Conservation (phyloP, 331 rosid species). For the Ulmus americana region DNA sequence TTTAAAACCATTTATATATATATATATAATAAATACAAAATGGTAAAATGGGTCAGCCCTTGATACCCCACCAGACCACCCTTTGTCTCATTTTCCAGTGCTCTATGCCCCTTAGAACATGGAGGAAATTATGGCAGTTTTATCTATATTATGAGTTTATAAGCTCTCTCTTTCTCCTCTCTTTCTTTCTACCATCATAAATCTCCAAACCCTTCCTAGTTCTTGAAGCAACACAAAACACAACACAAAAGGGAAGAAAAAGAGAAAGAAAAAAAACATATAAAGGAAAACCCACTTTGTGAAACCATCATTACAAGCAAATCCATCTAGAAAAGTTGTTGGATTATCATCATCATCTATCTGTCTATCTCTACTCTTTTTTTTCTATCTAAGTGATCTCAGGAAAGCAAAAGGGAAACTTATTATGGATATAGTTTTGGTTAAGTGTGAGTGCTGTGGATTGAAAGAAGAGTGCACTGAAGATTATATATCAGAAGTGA, state of each 20-base stretch:
- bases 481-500: slow-evolving; percentile 61
- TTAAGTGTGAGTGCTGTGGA: slow-evolving; percentile 92
- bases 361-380: background rate
- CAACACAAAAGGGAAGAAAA: slow-evolving; percentile 27
- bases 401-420: slow-evolving; percentile 8
- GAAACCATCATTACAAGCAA: slow-evolving; percentile 34
- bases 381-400: slow-evolving; percentile 2
- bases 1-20: too few species aligned
- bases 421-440: slow-evolving; percentile 74
- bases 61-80: slow-evolving; percentile 50
- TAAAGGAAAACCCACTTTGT: slow-evolving; percentile 30
- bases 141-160: slow-evolving; percentile 14
- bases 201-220: slow-evolving; percentile 32
- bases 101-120: slow-evolving; percentile 80
- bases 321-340: slow-evolving; percentile 33
- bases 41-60: slow-evolving; percentile 39
- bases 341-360: slow-evolving; percentile 3
- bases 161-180: slow-evolving; percentile 18
- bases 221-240: slow-evolving; percentile 41
- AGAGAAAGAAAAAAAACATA: slow-evolving; percentile 11
- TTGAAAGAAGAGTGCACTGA: slow-evolving; percentile 92
- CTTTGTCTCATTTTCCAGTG: slow-evolving; percentile 55
- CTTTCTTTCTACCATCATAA: slow-evolving; percentile 23
- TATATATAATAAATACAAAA: slow-evolving; percentile 32
- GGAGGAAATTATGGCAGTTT: slow-evolving; percentile 87